Evolutionary conservation across 495 filamentous ascomycete genomes (phyloP).

Genomic region (Neurospora cerealis): DNA sequence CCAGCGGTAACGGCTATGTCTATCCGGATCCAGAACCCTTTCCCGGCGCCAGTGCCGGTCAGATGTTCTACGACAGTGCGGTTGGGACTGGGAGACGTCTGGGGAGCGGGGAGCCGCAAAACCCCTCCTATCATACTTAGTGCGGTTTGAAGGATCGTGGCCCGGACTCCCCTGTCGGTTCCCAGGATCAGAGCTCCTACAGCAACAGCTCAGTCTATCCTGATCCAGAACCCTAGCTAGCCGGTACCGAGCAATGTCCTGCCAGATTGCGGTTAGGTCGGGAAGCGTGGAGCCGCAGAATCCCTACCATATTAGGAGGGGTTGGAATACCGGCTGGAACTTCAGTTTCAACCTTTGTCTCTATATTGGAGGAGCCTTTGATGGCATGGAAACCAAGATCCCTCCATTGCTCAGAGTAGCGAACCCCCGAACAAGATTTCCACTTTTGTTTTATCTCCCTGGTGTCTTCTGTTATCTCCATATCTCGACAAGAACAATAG

Average conservation of each 20-base stretch:
- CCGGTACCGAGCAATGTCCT: background rate
- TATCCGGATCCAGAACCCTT: conserved; percentile 61
- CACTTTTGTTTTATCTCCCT: background rate
- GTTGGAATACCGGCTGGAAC: background rate
- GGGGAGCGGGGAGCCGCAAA: conserved; percentile 59
- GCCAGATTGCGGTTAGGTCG: background rate
- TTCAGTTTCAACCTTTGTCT: background rate
- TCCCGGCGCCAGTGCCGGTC: conserved; percentile 47
- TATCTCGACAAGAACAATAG: background rate
- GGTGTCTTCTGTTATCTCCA: background rate
- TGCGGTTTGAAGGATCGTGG: conserved; percentile 25
- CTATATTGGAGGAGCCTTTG: background rate
- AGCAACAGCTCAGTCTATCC: background rate
- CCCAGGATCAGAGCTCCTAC: conserved; percentile 14
- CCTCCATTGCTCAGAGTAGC: background rate
- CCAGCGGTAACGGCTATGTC: conserved; percentile 46
- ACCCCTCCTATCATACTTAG: conserved; percentile 34
- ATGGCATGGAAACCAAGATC: background rate
- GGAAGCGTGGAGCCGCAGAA: background rate
- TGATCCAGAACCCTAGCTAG: background rate
- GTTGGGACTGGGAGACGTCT: conserved; percentile 44
- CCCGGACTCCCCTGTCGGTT: conserved; percentile 31
- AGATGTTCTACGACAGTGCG: conserved; percentile 57
- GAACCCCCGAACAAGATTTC: background rate
- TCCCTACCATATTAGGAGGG: background rate